These are phyloP conservation scores for Aquilaria sinensis DNA, from an alignment of 345 rosid genomes.

Conservation along the genomic window DNA sequence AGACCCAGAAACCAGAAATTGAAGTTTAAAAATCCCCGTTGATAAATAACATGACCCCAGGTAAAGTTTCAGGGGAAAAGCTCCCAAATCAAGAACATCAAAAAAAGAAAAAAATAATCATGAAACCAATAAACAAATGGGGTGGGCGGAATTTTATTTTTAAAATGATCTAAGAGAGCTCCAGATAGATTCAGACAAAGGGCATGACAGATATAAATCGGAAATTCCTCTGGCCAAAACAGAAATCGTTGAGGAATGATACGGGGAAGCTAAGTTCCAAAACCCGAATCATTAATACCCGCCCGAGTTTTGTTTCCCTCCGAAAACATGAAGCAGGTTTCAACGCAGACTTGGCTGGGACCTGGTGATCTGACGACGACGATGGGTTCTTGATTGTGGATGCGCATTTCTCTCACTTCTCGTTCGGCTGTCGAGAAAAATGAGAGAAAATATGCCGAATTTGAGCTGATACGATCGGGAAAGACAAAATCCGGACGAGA, in stretches of 20 bases:
- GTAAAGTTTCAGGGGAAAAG: slow-evolving; percentile 13
- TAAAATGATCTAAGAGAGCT: neutral
- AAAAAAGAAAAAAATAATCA: neutral
- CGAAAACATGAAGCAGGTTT: slow-evolving; percentile 1
- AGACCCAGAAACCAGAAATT: neutral
- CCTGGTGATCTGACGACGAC: slow-evolving; percentile 22
- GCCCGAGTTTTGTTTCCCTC: neutral
- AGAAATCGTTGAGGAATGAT: neutral
- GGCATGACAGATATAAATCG: neutral
- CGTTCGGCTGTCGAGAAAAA: neutral
- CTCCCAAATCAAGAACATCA: slow-evolving; percentile 16
- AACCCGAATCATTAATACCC: neutral
- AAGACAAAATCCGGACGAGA: neutral
- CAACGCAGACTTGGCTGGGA: slow-evolving; percentile 25
- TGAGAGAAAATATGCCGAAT: neutral
- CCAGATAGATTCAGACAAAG: slow-evolving; percentile 6
- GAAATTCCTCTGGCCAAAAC: neutral
- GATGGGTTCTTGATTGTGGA: neutral
- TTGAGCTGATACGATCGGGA: neutral
- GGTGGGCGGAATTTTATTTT: neutral
- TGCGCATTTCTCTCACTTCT: neutral
- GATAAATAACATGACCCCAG: slow-evolving; percentile 8
- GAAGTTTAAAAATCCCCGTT: neutral
- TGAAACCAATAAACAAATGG: neutral
- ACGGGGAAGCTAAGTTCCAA: neutral